These are phyloP conservation scores for Marasmius tenuissimus DNA, from an alignment of 1,284 basidiomycete species.

Conservation along the genomic window DNA sequence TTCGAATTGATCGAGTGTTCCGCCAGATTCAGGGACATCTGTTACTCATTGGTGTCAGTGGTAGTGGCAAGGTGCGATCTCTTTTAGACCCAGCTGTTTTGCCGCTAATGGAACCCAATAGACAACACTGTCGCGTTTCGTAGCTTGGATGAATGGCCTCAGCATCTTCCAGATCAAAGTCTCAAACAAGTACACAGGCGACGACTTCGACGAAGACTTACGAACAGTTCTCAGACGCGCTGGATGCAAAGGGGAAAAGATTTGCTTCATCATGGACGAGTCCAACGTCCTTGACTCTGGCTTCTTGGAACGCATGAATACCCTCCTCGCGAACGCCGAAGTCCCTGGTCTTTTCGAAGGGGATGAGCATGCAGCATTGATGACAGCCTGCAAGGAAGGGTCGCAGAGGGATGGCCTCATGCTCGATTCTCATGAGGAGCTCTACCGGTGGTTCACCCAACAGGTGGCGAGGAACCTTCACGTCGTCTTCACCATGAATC, in stretches of 20 bases:
- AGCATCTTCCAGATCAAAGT: constrained; percentile 99
- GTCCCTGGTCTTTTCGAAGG: constrained; percentile 98
- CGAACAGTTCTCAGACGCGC: constrained; percentile 90
- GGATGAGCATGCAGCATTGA: constrained; percentile 94
- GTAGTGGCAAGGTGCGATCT: constrained; percentile 87
- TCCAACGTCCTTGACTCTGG: constrained; percentile 98
- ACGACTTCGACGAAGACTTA: constrained; percentile 98
- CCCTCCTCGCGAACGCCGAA: constrained; percentile 98
- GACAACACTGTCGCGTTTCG: constrained; percentile 98
- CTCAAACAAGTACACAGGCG: constrained; percentile 97
- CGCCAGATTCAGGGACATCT: constrained; percentile 96
- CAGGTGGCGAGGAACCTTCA: constrained; percentile 97
- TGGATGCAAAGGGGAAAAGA: constrained; percentile 98
- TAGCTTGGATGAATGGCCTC: constrained; percentile 99
- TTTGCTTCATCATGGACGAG: constrained; percentile 99
- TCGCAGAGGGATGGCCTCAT: constrained; percentile 97
- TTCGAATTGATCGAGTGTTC: constrained; percentile 99
- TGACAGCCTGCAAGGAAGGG: constrained; percentile 99
- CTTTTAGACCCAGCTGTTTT: constrained; percentile 1
- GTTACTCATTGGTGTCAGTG: constrained; percentile 95
- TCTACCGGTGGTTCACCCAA: constrained; percentile 96
- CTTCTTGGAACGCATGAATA: constrained; percentile 99
- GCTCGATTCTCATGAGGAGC: constrained; percentile 96
- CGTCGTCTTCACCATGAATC: constrained; percentile 99
- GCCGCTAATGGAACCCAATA: constrained; percentile 30